phyloP scores from a whole-genome alignment of 257 asterid species.

The Solanum etuberosum region DNA sequence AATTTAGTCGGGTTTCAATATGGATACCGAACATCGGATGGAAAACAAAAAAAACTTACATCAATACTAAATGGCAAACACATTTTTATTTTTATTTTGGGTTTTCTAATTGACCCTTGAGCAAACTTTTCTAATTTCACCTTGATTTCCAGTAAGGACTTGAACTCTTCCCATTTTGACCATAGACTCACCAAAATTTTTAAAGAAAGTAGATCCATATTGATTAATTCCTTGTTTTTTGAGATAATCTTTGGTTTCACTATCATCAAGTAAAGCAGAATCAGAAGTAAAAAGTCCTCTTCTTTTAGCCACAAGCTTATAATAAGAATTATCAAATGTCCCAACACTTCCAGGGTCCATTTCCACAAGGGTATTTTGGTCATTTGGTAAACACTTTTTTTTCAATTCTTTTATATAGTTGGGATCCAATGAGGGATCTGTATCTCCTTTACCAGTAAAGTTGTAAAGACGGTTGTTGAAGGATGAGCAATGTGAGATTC shows the following conservation, averaged over 20 bases:
- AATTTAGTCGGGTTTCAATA: no score
- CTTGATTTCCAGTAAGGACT: slow-evolving; percentile 25
- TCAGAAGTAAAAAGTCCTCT: slow-evolving; percentile 36
- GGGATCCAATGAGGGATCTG: slow-evolving; percentile 22
- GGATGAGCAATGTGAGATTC: slow-evolving; percentile 31
- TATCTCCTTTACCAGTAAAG: slow-evolving; percentile 20
- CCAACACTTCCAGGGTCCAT: slow-evolving; percentile 36
- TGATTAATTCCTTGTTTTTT: slow-evolving; percentile 1
- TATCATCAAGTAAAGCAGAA: slow-evolving; percentile 25
- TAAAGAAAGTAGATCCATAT: slow-evolving; percentile 21
- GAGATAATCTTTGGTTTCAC: slow-evolving; percentile 23
- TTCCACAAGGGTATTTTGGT: slow-evolving; percentile 18
- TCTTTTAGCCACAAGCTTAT: slow-evolving; percentile 11
- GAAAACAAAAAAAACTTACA: neutral
- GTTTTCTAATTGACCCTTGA: slow-evolving; percentile 7
- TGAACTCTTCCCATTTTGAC: slow-evolving; percentile 33
- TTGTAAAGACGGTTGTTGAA: slow-evolving; percentile 31
- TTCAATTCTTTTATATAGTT: slow-evolving; percentile 10
- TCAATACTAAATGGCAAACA: neutral
- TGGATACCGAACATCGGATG: no score
- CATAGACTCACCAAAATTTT: slow-evolving; percentile 41
- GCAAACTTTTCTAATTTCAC: slow-evolving; percentile 36
- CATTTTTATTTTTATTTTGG: neutral
- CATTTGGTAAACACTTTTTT: slow-evolving; percentile 18
- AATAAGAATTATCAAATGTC: slow-evolving; percentile 27